Evolutionary conservation across 805 yeast species (phyloP).

Genomic region (Jamesozyma lodderae): DNA sequence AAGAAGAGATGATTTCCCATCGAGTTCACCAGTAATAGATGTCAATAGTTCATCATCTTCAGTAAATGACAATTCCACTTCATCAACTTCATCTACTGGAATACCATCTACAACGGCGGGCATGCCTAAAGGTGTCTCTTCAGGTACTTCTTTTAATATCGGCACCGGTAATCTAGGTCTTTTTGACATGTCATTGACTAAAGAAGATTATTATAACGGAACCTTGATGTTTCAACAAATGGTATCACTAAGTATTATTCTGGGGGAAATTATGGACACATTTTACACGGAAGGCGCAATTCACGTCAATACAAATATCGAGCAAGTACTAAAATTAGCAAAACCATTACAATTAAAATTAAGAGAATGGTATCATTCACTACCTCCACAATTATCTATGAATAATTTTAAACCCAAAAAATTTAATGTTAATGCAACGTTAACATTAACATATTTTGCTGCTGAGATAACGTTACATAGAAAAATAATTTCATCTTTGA

Average conservation of each 20-base stretch:
- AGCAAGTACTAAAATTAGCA: slow-evolving; percentile 62
- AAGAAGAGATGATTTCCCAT: slow-evolving; percentile 69
- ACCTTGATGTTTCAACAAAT: slow-evolving; percentile 57
- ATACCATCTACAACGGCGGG: too few relatives aligned
- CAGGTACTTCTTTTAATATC: background rate
- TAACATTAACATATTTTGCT: slow-evolving; percentile 80
- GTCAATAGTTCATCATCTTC: too few relatives aligned
- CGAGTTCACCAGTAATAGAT: slow-evolving; percentile 36
- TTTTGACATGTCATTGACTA: slow-evolving; percentile 23
- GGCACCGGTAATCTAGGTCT: slow-evolving; percentile 12
- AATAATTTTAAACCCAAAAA: slow-evolving; percentile 48
- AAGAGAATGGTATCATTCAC: slow-evolving; percentile 68
- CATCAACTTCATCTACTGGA: slow-evolving; percentile 1
- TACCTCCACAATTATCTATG: slow-evolving; percentile 60
- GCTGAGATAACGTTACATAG: slow-evolving; percentile 84
- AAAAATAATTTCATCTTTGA: slow-evolving; percentile 52
- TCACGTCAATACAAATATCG: slow-evolving; percentile 47
- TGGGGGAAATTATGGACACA: slow-evolving; percentile 61
- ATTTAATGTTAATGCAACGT: slow-evolving; percentile 64
- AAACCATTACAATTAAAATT: slow-evolving; percentile 70
- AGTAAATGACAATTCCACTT: background rate
- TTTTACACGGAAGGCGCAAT: slow-evolving; percentile 67
- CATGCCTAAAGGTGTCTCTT: too few relatives aligned
- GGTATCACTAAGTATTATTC: slow-evolving; percentile 55
- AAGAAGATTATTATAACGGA: slow-evolving; percentile 60